Conservation (phyloP, 2,329 filamentous ascomycete genomes). For the Hypocreales sp. region DNA sequence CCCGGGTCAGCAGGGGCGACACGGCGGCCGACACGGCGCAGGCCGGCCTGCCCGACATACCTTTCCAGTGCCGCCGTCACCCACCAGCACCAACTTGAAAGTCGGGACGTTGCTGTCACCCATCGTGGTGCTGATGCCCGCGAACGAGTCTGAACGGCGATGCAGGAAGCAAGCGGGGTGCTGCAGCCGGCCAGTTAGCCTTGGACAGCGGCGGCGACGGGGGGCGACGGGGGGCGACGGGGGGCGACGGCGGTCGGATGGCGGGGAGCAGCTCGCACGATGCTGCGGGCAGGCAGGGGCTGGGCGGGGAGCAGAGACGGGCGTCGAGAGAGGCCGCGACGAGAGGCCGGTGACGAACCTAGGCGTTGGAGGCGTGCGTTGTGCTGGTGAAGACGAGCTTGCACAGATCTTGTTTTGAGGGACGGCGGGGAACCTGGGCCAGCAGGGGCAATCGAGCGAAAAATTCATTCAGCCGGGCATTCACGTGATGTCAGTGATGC, state of each 20-base stretch:
- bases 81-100: constrained; percentile 99
- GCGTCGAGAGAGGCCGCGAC: too few relatives aligned
- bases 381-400: constrained; percentile 20
- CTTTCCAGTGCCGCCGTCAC: constrained; percentile 99
- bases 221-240: constrained; percentile 2
- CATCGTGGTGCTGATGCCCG: constrained; percentile 35
- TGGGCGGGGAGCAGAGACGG: too few relatives aligned
- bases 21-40: too few relatives aligned
- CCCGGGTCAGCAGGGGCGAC: too few relatives aligned
- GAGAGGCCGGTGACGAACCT: too few relatives aligned
- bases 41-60: constrained; percentile 28
- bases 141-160: constrained; percentile 15
- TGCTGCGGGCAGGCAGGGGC: constrained; percentile 3
- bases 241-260: constrained; percentile 3
- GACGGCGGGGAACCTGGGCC: constrained; percentile 22
- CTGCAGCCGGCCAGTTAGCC: constrained; percentile 19
- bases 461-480: constrained; percentile 23
- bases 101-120: constrained; percentile 50
- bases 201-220: constrained; percentile 6
- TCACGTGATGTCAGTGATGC: constrained; percentile 18
- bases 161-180: constrained; percentile 35
- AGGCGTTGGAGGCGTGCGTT: constrained; percentile 12
- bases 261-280: constrained; percentile 4
- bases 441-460: constrained; percentile 22
- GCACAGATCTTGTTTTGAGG: constrained; percentile 14